Percentiles rank a stretch among this genome's conserved stretches.
These are phyloP conservation scores for Tylopilus felleus DNA, from an alignment of 768 basidiomycete genomes.

Conservation along the genomic window DNA sequence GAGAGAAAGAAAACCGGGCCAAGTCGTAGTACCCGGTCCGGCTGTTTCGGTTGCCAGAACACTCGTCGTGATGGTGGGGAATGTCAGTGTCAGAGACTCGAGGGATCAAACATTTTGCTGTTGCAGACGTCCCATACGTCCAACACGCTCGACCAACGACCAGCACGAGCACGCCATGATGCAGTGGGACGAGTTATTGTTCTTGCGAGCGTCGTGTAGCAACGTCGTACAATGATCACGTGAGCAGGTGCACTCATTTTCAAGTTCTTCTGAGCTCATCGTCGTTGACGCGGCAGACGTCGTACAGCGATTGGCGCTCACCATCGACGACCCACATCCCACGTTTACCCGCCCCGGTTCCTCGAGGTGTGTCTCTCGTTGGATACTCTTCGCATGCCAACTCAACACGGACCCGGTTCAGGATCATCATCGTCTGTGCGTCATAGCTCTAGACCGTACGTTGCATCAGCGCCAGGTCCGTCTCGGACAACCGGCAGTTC, in stretches of 20 bases:
- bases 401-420: not conserved
- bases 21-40: not conserved
- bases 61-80: constrained; percentile 16
- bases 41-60: constrained; percentile 12
- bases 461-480: constrained; percentile 3
- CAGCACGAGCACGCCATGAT: not conserved
- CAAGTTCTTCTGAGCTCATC: constrained; percentile 11
- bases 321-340: not conserved
- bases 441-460: not conserved
- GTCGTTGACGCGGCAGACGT: constrained; percentile 12
- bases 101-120: not conserved
- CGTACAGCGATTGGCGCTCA: not conserved
- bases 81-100: not conserved
- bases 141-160: not conserved
- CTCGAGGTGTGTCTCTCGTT: constrained; percentile 13
- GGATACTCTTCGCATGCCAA: not conserved
- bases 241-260: constrained; percentile 17
- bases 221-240: constrained; percentile 13
- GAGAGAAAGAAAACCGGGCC: not conserved
- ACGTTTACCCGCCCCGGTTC: not conserved
- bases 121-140: not conserved
- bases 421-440: constrained; percentile 6
- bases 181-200: too few species aligned
- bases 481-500: not conserved
- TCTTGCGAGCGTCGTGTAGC: not conserved